A percentile compares a stretch with the other conserved stretches of the same genome.
phyloP scores from a whole-genome alignment of 306 rosid genomes.

The Arachis stenosperma region DNA sequence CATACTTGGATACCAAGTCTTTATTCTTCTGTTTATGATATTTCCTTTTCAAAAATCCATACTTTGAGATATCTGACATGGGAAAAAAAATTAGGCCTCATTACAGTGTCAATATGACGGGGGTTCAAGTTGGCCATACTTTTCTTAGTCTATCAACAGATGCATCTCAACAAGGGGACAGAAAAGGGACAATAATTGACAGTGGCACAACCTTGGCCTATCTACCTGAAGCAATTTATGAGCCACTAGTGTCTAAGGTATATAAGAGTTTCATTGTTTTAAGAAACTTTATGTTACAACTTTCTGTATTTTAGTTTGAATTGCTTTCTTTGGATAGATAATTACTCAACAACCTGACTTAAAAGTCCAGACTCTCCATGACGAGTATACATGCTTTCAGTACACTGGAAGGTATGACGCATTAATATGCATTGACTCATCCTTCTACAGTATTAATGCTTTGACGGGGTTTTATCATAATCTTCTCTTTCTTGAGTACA shows the following conservation, averaged over 20 bases:
- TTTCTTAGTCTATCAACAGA: slow-evolving; percentile 65
- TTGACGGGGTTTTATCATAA: slow-evolving; percentile 9
- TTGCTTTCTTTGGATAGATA: slow-evolving; percentile 56
- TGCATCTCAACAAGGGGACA: slow-evolving; percentile 66
- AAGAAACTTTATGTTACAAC: slow-evolving; percentile 16
- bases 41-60: slow-evolving; percentile 30
- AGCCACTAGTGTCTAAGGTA: slow-evolving; percentile 78
- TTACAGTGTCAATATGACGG: slow-evolving; percentile 92
- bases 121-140: slow-evolving; percentile 79
- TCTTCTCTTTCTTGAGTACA: slow-evolving; percentile 27
- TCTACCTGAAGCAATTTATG: slow-evolving; percentile 86
- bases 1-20: slow-evolving; percentile 23
- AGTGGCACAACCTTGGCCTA: slow-evolving; percentile 99
- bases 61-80: slow-evolving; percentile 32
- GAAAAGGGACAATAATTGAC: slow-evolving; percentile 89
- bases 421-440: slow-evolving; percentile 22
- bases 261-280: slow-evolving; percentile 23
- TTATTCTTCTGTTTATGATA: background rate
- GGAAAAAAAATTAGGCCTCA: slow-evolving; percentile 57
- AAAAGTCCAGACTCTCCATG: slow-evolving; percentile 75
- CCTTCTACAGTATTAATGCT: background rate
- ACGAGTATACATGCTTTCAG: slow-evolving; percentile 92
- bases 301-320: slow-evolving; percentile 34
- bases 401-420: slow-evolving; percentile 75
- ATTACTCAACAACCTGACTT: slow-evolving; percentile 72